Conservation (phyloP, 2,329 filamentous ascomycete species). For the Epicoccum nigrum region DNA sequence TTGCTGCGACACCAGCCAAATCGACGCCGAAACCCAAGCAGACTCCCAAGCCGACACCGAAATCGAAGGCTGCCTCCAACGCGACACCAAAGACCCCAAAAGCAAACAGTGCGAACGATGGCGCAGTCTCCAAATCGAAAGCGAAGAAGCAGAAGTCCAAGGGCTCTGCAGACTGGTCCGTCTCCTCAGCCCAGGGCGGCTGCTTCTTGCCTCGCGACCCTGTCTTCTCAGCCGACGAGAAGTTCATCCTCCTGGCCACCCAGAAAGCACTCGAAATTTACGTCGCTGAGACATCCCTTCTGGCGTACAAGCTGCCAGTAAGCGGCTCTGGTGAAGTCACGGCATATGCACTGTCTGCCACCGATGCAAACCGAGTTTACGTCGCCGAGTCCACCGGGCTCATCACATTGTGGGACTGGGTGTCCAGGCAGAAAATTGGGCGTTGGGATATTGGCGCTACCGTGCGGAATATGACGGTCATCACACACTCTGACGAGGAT, state of each 20-base stretch:
- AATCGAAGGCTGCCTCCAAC: conserved; percentile 20
- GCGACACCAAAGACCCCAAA: conserved; percentile 16
- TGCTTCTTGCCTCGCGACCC: conserved; percentile 63
- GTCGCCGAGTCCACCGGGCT: conserved; percentile 58
- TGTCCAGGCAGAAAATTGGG: conserved; percentile 51
- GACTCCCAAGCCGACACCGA: conserved; percentile 20
- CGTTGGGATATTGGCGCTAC: conserved; percentile 52
- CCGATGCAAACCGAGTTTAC: conserved; percentile 59
- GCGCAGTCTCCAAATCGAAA: conserved; percentile 9
- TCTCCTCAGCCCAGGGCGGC: conserved; percentile 60
- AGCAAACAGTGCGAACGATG: conserved; percentile 15
- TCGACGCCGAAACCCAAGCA: conserved; percentile 22
- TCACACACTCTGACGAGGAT: conserved; percentile 40
- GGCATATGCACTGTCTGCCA: conserved; percentile 59
- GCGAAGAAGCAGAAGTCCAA: conserved; percentile 33
- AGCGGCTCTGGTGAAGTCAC: conserved; percentile 52
- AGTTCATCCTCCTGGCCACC: conserved; percentile 74
- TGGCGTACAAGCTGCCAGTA: conserved; percentile 71
- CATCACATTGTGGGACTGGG: conserved; percentile 66
- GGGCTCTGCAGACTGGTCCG: conserved; percentile 27
- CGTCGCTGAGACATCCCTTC: conserved; percentile 78
- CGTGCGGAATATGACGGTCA: conserved; percentile 43
- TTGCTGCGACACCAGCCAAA: conserved; percentile 18
- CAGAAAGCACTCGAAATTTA: conserved; percentile 80
- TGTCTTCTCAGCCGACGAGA: conserved; percentile 63